A percentile compares a stretch with the other conserved stretches of the same genome.
Conservation (phyloP, 2,329 filamentous ascomycete genomes). For the Aspergillus quadrilineatus region DNA sequence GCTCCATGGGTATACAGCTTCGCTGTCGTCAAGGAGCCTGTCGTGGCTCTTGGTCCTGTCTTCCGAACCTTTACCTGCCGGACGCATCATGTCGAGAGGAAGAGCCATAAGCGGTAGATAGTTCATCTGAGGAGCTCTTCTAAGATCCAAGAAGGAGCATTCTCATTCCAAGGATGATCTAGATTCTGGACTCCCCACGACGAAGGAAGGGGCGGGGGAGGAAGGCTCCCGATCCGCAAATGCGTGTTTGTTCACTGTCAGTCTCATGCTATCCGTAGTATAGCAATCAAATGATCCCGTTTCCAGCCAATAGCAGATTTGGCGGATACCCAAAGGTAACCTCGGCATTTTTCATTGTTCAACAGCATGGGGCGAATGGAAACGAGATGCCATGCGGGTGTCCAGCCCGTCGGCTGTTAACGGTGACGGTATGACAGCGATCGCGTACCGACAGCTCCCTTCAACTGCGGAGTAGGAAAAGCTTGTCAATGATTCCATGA, state of each 20-base stretch:
- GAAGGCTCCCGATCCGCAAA: too few species aligned
- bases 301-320: too few species aligned
- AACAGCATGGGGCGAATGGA: neutral
- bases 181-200: neutral
- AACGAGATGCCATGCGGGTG: neutral
- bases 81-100: conserved; percentile 9
- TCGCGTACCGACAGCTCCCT: conserved; percentile 7
- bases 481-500: neutral
- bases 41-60: neutral
- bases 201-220: neutral
- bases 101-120: neutral
- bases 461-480: neutral
- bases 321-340: neutral
- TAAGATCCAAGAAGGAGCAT: too few species aligned
- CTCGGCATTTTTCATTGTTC: neutral
- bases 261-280: too few species aligned
- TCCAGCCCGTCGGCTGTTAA: conserved; percentile 1
- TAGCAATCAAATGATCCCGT: neutral
- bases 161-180: neutral
- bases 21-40: conserved; percentile 9
- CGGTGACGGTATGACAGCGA: conserved; percentile 3
- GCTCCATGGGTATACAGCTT: neutral
- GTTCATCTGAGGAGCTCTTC: neutral
- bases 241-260: neutral
- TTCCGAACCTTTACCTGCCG: neutral